Base-by-base conservation (phyloP, 1,139 yeast genomes). In the Entelexis paramagnoliae region DNA sequence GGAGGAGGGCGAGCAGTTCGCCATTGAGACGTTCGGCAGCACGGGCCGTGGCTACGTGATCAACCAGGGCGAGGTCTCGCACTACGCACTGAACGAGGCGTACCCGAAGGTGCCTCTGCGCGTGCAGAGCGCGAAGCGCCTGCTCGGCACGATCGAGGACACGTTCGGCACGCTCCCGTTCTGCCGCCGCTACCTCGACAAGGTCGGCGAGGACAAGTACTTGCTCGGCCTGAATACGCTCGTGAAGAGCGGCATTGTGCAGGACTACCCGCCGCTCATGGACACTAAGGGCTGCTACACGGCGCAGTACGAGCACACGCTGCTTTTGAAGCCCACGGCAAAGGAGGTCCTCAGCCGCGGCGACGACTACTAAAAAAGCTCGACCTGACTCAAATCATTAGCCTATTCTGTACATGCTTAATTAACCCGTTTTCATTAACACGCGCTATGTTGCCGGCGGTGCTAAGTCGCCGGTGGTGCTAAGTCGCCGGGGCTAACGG, bases 1-100 rank as follows among this genome's bases (percentile, higher is more conserved):
- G 96, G 99, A 93, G 68, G 99, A 91, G 71, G 96, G 96, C 56
- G 98, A 91, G 67, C 83, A 88, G 2, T 91, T 87, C 73, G 99
- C 99, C 52, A 89, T 93, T 64, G 99, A 91, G 69, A 91, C 99
- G 4, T 91, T 91, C 64, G 98, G 98, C 6, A 79, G 96, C 42
- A 91, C 98, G 1, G 99, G 99, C 57, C 78, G 83, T 57, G 99
- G 97, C 28, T 82, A 81, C 62, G 98, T 91, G 38, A 72, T 81
- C 50, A 74, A 80, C 22, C 83, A 81, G 56, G 98, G 98, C 46
- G 98, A 93, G 68, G 83, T 91, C 63, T 88, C 96, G 11, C 99
- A 91, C 70, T 91, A 91, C 66, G 89, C 95, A 35, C 72, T 79
- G 62, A 77, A 74, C 60, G 66, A 69, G 30, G 81, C 76, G 49